phyloP scores from a whole-genome alignment of 495 filamentous ascomycete species.

The Xylaria castorea region DNA sequence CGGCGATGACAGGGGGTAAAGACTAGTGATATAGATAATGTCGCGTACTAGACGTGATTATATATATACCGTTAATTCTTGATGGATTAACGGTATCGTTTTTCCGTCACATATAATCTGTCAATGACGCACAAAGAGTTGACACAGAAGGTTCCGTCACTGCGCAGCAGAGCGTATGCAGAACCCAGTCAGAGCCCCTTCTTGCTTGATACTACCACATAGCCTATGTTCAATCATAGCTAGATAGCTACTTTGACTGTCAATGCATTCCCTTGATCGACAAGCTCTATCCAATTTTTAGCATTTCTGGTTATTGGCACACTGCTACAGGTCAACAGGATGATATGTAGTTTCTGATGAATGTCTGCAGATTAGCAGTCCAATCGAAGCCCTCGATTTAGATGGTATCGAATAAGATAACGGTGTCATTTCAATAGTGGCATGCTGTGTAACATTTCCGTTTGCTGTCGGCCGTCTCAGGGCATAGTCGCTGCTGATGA shows the following conservation, averaged over 20 bases:
- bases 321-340: no score
- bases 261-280: background rate
- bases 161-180: background rate
- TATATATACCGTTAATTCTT: no score
- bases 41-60: no score
- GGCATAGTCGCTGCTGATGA: background rate
- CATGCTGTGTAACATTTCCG: constrained; percentile 1
- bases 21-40: background rate
- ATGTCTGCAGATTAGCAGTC: background rate
- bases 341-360: background rate
- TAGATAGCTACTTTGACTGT: background rate
- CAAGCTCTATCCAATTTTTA: background rate
- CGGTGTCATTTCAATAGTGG: background rate
- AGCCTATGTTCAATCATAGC: background rate
- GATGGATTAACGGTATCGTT: no score
- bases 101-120: no score
- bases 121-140: no score
- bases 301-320: no score
- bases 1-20: background rate
- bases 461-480: background rate
- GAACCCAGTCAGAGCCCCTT: background rate
- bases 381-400: background rate
- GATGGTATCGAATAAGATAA: background rate
- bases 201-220: background rate
- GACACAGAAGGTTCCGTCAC: background rate